Conservation (phyloP, 2,329 filamentous ascomycete genomes). For the Pseudopyrenochaeta lycopersici region DNA sequence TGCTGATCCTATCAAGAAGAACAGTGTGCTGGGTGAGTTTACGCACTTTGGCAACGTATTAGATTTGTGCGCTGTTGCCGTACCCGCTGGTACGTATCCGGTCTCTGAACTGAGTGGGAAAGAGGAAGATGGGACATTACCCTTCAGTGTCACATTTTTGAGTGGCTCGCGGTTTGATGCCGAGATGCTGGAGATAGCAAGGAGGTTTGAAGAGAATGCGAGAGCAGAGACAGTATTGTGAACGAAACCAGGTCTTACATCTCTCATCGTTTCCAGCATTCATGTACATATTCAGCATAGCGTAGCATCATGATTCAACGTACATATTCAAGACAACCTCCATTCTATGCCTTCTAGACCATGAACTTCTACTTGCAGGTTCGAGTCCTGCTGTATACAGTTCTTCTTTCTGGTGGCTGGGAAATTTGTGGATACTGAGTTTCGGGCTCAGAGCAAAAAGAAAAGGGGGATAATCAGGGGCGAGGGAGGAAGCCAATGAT, state of each 20-base stretch:
- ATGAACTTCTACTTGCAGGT: not conserved
- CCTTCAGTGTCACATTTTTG: conserved; percentile 54
- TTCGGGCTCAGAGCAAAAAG: no score
- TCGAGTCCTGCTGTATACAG: not conserved
- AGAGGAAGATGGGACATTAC: conserved; percentile 37
- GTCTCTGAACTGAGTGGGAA: conserved; percentile 36
- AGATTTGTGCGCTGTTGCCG: conserved; percentile 56
- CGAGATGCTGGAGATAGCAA: conserved; percentile 52
- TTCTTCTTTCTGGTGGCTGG: no score
- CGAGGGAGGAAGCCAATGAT: no score
- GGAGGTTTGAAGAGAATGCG: conserved; percentile 30
- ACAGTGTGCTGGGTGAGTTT: conserved; percentile 59
- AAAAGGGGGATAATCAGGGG: no score
- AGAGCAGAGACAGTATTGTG: no score
- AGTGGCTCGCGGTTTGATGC: conserved; percentile 51
- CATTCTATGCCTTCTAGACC: no score
- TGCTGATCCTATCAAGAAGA: conserved; percentile 62
- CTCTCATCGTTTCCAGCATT: not conserved
- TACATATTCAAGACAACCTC: no score
- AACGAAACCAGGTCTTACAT: no score
- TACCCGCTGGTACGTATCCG: conserved; percentile 59
- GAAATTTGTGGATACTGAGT: no score
- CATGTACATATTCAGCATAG: not conserved
- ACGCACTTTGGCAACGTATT: conserved; percentile 70
- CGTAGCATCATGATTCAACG: not conserved